Base-by-base conservation (phyloP, 495 filamentous ascomycete genomes). In the Penicillium diatomitis region DNA sequence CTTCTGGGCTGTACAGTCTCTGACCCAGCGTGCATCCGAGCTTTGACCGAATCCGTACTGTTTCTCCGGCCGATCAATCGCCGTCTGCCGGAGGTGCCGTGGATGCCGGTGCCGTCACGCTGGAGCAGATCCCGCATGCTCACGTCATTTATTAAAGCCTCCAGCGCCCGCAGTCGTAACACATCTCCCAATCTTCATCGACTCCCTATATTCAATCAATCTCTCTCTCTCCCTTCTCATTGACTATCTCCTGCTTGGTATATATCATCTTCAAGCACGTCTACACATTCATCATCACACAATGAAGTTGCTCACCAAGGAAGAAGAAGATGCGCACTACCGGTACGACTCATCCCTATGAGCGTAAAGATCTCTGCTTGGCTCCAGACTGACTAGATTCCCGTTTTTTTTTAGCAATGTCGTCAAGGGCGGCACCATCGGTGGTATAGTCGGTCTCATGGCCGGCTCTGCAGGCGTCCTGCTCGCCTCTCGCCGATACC, bases 291-390 rank as follows among this genome's bases (percentile, higher is more conserved):
- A 78, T 46, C 38, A 97, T 20, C 20, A 20, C 20, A 20, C 20
- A 20, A 20, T 97, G 91, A 97, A 96, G 82, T 70, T 97, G 57
- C 78, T 97, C 62, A 90, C 86, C 44, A 89, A 89, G 61, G 89
- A 95, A 80, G 88, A 96, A 75, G 90, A 95, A 72, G 61, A 70
- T 44, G 75, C 69, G 38, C 79, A 80, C 66, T 83, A 84, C 68
- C 61, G 71, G 81, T 84, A 75, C 8, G 63, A 38, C 41, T 9
- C 32, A 37, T 29, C 40, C 42, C 6, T 38, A 11, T 2, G 29
- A 11, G 7, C 41, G 34, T 30, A 10, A 49, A 20, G 2, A 5
- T 11, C 39, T 28, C 35, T 32, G 38, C n/a, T 55, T 52, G 49
- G 56, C 48, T 33, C 53, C 51, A 61, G 49, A 54, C 56, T 59